Percentiles rank a stretch among this genome's conserved stretches.
Conservation (phyloP, 495 filamentous ascomycete genomes). For the Penicillium egyptiacum region DNA sequence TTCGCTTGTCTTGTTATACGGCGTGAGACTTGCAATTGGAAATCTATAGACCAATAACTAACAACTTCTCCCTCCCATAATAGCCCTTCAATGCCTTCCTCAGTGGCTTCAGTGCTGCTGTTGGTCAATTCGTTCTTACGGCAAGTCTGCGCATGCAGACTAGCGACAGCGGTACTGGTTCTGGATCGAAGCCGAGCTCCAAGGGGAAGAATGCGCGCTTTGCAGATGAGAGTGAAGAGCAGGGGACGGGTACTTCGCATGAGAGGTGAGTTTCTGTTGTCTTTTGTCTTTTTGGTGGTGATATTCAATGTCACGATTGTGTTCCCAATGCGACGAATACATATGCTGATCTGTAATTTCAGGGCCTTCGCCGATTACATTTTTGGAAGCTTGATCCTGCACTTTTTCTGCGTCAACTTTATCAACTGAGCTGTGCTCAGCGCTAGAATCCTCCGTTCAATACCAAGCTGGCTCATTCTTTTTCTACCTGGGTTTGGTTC, state of each 20-base stretch:
- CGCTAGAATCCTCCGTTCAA: conserved; percentile 1
- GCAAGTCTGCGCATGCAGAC: conserved; percentile 91
- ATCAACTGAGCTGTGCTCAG: conserved; percentile 68
- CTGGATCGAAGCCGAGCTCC: conserved; percentile 26
- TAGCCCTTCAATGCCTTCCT: conserved; percentile 99
- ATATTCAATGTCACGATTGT: neutral
- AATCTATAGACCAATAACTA: conserved; percentile 2
- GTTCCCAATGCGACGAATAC: neutral
- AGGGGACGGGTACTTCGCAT: conserved; percentile 42
- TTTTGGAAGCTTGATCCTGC: conserved; percentile 89
- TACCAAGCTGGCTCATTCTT: conserved; percentile 6
- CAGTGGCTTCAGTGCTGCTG: conserved; percentile 88
- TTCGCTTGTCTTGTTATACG: neutral
- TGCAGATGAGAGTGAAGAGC: conserved; percentile 30
- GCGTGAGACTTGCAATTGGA: neutral
- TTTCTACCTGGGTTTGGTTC: conserved; percentile 12
- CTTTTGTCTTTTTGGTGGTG: neutral
- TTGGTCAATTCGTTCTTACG: conserved; percentile 96
- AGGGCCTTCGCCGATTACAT: conserved; percentile 97
- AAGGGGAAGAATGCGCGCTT: conserved; percentile 40
- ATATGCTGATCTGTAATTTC: conserved; percentile 1
- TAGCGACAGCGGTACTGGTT: conserved; percentile 33
- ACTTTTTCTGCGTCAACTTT: conserved; percentile 99
- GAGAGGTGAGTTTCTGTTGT: conserved; percentile 42
- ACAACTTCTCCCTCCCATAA: conserved; percentile 2